phyloP scores from a whole-genome alignment of 306 rosid species.

The Vachellia pachyceras region DNA sequence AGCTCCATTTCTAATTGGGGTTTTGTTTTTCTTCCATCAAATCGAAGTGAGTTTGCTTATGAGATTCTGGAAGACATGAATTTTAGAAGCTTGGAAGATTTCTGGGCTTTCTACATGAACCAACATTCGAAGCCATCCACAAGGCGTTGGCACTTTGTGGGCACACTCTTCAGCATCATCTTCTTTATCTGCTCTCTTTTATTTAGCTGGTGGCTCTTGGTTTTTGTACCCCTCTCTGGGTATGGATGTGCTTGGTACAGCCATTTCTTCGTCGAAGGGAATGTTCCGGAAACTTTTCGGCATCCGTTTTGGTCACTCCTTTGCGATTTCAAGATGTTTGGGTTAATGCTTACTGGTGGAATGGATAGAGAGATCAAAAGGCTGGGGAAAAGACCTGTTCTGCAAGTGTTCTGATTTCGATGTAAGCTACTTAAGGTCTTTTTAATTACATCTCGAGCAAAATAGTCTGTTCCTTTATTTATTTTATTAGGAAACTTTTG shows the following conservation, averaged over 20 bases:
- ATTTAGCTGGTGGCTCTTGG: slow-evolving; percentile 82
- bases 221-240: slow-evolving; percentile 76
- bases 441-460: not conserved
- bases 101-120: slow-evolving; percentile 88
- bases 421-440: slow-evolving; percentile 7
- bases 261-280: slow-evolving; percentile 90
- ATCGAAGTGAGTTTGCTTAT: slow-evolving; percentile 29
- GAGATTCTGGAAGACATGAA: slow-evolving; percentile 58
- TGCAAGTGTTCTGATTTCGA: slow-evolving; percentile 61
- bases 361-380: slow-evolving; percentile 99
- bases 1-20: slow-evolving; percentile 34
- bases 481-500: not conserved
- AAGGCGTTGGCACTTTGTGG: slow-evolving; percentile 92
- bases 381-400: slow-evolving; percentile 94
- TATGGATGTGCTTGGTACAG: slow-evolving; percentile 98
- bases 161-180: slow-evolving; percentile 64
- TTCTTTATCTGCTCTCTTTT: slow-evolving; percentile 65
- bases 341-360: slow-evolving; percentile 85
- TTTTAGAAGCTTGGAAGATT: slow-evolving; percentile 93
- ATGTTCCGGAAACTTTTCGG: slow-evolving; percentile 83
- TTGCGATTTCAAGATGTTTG: slow-evolving; percentile 92
- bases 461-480: slow-evolving; percentile 1
- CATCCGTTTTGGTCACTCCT: slow-evolving; percentile 94
- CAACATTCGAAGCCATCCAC: slow-evolving; percentile 92
- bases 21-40: not conserved